Base-by-base conservation (phyloP, 495 filamentous ascomycete genomes). In the Aspergillus avenaceus region DNA sequence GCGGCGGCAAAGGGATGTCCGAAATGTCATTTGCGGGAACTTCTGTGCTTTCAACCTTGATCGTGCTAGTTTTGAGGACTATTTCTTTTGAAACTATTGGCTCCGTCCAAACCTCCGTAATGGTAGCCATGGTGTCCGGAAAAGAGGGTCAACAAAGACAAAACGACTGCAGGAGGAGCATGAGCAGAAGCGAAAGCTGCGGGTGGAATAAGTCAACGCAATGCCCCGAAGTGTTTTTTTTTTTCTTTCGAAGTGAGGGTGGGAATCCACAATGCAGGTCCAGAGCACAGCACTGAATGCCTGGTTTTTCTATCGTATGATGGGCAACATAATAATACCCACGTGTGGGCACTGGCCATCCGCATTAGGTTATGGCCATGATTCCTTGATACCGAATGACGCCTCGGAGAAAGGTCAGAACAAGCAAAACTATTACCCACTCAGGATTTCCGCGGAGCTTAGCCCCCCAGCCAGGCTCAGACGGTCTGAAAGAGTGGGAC, bases 1-100 rank as follows among this genome's bases (percentile, higher is more conserved):
- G 80, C 6, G 91, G 91, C 14, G 90, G 90, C 9, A 95, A 73
- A 5, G 88, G 83, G 45, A 85, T 66, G 42, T 75, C 70, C n/a
- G 64, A 48, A 29, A 74, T 62, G 32, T 59, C 55, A 8, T 60
- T 58, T 12, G 52, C 52, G 27, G 61, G 45, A 0, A 66, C 51
- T 37, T 66, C 58, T 24, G 69, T 54, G 24, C 65, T 54, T 45
- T 71, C 58, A 13, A 68, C 43, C 41, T 50, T 64, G 43, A 70
- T 59, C 19, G 59, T 54, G 32, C 32, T 41, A 22, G 59, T 50
- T 47, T 67, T 69, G 53, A 58, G 41, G 21, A 49, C 32, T n/a
- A 53, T 45, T 8, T 56, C 47, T n/a, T 23, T 49, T 24, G 54
- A 26, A 21, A 56, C 24, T 26, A 53, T 18, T 7, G 45, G 55